A percentile compares a stretch with the other conserved stretches of the same genome.
Evolutionary conservation across 305 asterid species (phyloP).

Genomic region (Nicotiana rustica): DNA sequence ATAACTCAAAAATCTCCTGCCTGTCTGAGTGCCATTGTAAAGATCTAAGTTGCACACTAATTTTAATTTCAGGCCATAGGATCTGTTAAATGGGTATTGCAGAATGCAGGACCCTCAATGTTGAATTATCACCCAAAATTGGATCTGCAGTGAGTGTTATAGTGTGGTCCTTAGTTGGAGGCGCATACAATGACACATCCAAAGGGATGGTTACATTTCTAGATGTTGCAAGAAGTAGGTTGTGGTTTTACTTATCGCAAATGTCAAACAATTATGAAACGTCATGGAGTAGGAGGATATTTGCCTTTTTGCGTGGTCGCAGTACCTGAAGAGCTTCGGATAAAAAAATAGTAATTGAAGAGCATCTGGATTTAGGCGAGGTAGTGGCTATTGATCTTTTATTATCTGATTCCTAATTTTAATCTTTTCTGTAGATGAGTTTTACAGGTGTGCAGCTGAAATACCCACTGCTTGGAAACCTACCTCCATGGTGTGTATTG

Average conservation of each 20-base stretch:
- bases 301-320: not conserved
- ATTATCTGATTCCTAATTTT: not conserved
- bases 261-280: not conserved
- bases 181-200: not conserved
- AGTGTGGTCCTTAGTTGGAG: not conserved
- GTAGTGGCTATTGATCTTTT: not conserved
- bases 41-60: not conserved
- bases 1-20: not conserved
- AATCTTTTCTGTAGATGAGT: not conserved
- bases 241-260: not conserved
- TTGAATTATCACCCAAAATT: not conserved
- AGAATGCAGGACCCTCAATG: not conserved
- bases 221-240: not conserved
- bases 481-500: not conserved
- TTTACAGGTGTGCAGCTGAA: not conserved
- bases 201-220: not conserved
- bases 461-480: not conserved
- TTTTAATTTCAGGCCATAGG: not conserved
- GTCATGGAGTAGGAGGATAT: not conserved
- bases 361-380: not conserved
- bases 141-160: not conserved
- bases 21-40: not conserved
- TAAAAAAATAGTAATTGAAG: not conserved
- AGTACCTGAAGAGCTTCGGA: not conserved
- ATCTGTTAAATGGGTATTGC: not conserved